Evolutionary conservation across 176 grass and related monocot species (phyloP).

Genomic region (Triticum timopheevii): DNA sequence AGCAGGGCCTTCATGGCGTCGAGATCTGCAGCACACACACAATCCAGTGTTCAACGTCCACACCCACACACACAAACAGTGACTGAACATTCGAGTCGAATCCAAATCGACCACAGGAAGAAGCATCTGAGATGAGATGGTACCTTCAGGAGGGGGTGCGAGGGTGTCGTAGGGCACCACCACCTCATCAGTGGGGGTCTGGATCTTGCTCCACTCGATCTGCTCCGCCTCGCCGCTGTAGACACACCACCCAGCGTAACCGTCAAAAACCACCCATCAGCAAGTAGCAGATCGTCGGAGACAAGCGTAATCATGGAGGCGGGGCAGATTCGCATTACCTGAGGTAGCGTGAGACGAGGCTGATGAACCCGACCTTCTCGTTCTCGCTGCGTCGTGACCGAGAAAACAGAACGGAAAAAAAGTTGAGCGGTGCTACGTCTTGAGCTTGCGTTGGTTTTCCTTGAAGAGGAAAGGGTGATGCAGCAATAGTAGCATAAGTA

Average conservation of each 20-base stretch:
- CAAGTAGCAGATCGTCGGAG: too few species aligned
- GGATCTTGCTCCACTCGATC: constrained; percentile 99
- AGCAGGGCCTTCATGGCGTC: constrained; percentile 76
- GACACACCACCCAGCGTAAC: background rate
- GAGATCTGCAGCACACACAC: constrained; percentile 55
- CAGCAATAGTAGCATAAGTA: too few species aligned
- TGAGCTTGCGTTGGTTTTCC: too few species aligned
- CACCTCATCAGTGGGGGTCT: constrained; percentile 92
- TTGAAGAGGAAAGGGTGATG: too few species aligned
- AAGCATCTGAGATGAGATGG: background rate
- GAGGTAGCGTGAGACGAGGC: constrained; percentile 86
- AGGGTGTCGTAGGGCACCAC: constrained; percentile 83
- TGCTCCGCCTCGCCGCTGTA: constrained; percentile 81
- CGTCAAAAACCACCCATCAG: background rate
- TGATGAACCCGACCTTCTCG: constrained; percentile 88
- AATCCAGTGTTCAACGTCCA: constrained; percentile 23
- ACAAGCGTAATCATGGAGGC: too few species aligned
- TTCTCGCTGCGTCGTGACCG: constrained; percentile 61
- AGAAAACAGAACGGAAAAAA: constrained; percentile 25
- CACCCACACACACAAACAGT: background rate
- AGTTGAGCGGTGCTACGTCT: too few species aligned
- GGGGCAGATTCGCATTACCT: constrained; percentile 35
- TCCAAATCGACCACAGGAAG: background rate
- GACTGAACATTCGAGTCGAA: background rate
- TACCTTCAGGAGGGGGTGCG: constrained; percentile 64